A percentile compares a stretch with the other conserved stretches of the same genome.
Conservation (phyloP, 768 basidiomycete species). For the Serpula lacrymans region DNA sequence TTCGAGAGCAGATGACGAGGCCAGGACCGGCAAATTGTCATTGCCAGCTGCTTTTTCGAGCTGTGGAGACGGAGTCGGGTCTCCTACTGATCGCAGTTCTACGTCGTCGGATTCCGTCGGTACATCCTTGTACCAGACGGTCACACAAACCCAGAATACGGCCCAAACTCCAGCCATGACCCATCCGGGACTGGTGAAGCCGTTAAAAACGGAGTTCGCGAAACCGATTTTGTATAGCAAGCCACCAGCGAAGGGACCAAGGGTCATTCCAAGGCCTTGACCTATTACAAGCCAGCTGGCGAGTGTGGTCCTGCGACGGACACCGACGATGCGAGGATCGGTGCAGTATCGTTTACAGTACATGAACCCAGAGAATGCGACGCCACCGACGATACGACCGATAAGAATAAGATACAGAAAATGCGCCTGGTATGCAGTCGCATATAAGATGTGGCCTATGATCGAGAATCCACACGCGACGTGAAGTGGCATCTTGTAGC, state of each 20-base stretch:
- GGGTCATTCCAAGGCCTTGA: conserved; percentile 57
- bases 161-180: conserved; percentile 54
- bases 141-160: conserved; percentile 43
- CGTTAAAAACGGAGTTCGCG: conserved; percentile 55
- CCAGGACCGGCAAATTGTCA: neutral
- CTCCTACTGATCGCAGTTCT: conserved; percentile 10
- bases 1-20: conserved; percentile 3
- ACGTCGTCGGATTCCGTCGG: conserved; percentile 14
- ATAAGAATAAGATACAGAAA: conserved; percentile 69
- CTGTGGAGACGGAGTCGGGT: neutral
- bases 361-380: conserved; percentile 64
- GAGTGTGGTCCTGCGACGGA: conserved; percentile 59
- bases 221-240: conserved; percentile 61
- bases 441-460: conserved; percentile 58
- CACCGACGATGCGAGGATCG: conserved; percentile 62
- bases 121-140: conserved; percentile 40
- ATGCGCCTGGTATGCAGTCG: conserved; percentile 53
- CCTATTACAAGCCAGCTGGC: conserved; percentile 62
- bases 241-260: conserved; percentile 64
- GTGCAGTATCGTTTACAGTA: conserved; percentile 67
- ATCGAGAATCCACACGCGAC: conserved; percentile 51
- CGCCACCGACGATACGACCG: conserved; percentile 61
- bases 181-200: conserved; percentile 66
- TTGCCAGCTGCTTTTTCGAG: conserved; percentile 2
- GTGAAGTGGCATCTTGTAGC: conserved; percentile 51